phyloP scores from a whole-genome alignment of 179 eudicot species.

The Beta macrorhiza region DNA sequence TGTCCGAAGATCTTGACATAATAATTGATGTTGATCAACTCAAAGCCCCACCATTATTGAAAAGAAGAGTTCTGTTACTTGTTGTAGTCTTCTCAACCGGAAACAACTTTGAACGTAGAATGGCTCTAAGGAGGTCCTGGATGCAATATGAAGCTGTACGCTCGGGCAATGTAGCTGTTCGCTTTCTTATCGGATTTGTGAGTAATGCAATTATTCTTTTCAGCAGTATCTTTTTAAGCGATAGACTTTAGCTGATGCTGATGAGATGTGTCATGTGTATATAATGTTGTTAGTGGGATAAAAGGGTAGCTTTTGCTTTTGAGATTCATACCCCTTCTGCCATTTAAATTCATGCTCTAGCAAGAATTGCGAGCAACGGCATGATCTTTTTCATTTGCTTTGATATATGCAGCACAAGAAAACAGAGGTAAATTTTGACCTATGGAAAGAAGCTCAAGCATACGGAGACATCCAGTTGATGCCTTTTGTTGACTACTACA shows the following conservation, averaged over 20 bases:
- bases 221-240: not conserved
- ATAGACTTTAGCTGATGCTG: not conserved
- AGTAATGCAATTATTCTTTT: constrained; percentile 34
- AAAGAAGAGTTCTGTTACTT: constrained; percentile 54
- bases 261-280: not conserved
- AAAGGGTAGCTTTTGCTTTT: constrained; percentile 9
- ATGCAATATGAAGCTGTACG: constrained; percentile 94
- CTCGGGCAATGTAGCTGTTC: constrained; percentile 75
- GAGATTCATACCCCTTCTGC: constrained; percentile 2
- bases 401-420: constrained; percentile 64
- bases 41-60: constrained; percentile 58
- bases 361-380: constrained; percentile 2
- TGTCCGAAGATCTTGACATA: constrained; percentile 60
- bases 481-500: constrained; percentile 98
- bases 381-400: constrained; percentile 12
- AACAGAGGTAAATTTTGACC: constrained; percentile 64
- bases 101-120: constrained; percentile 87
- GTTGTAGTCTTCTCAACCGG: constrained; percentile 87
- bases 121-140: constrained; percentile 98
- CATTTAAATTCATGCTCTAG: not conserved
- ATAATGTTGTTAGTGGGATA: not conserved
- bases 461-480: constrained; percentile 91
- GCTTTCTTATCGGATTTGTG: constrained; percentile 89
- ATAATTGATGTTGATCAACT: constrained; percentile 51
- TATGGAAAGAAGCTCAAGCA: constrained; percentile 92